Evolutionary conservation across 164 flowering plant genomes (phyloP).

Genomic region (Berberis vulgaris): DNA sequence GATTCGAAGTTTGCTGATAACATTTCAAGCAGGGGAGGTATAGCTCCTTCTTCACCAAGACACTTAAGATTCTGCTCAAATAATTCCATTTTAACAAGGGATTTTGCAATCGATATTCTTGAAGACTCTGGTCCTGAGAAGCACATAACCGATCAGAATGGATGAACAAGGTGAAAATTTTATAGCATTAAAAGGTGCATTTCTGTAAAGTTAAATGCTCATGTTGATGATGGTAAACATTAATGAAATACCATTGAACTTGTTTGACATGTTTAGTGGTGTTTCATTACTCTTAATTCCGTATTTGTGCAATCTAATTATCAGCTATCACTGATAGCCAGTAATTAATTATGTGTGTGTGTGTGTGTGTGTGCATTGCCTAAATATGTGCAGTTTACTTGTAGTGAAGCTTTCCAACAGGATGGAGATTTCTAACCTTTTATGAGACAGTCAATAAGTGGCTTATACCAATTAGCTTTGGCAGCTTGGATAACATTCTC

Average conservation of each 20-base stretch:
- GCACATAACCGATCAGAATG: not conserved
- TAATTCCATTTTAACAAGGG: conserved; percentile 39
- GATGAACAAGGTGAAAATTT: not conserved
- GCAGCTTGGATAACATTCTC: conserved; percentile 43
- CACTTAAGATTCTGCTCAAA: conserved; percentile 31
- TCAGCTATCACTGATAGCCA: no score
- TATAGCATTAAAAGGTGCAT: not conserved
- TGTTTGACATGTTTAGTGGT: no score
- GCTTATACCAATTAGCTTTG: conserved; percentile 48
- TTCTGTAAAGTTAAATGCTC: no score
- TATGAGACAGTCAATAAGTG: conserved; percentile 39
- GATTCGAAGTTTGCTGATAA: conserved; percentile 33
- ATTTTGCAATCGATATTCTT: conserved; percentile 33
- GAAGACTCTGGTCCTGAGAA: conserved; percentile 43
- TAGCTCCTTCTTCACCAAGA: conserved; percentile 58
- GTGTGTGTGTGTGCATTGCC: no score
- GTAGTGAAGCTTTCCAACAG: no score
- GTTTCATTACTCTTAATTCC: no score
- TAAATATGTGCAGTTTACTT: no score
- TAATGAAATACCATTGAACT: no score
- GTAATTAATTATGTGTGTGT: no score
- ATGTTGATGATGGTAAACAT: no score
- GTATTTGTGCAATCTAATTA: no score
- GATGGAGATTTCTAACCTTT: conserved; percentile 32
- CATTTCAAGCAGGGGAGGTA: conserved; percentile 57